Conservation (phyloP, 129 eudicot genomes). For the Arctium minus region DNA sequence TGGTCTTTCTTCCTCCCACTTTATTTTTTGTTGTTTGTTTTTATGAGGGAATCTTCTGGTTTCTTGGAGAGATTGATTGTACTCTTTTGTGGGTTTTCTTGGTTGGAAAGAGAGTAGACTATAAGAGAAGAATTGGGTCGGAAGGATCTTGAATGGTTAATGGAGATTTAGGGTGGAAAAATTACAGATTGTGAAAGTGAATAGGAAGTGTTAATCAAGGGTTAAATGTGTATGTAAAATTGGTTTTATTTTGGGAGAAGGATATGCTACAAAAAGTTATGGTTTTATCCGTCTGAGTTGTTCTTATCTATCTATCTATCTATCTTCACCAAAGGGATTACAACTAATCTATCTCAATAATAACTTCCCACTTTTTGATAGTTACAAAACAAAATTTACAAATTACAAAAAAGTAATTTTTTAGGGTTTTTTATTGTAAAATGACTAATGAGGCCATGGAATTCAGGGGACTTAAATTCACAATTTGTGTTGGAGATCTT, state of each 20-base stretch:
- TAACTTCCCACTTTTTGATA: not conserved
- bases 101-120: constrained; percentile 26
- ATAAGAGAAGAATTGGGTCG: constrained; percentile 29
- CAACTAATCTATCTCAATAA: not conserved
- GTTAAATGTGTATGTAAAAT: not conserved
- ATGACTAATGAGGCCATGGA: constrained; percentile 21
- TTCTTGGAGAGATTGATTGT: constrained; percentile 53
- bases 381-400: not conserved
- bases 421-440: not conserved
- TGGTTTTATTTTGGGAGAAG: not conserved
- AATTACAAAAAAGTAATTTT: not conserved
- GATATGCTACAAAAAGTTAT: not conserved
- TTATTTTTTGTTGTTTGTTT: constrained; percentile 5
- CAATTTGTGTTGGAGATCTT: constrained; percentile 20
- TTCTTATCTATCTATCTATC: not conserved
- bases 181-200: constrained; percentile 23
- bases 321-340: too few relatives aligned
- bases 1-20: not conserved
- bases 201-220: constrained; percentile 14
- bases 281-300: constrained; percentile 7
- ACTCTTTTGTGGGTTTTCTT: constrained; percentile 24
- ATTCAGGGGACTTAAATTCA: constrained; percentile 28
- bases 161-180: constrained; percentile 42
- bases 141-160: constrained; percentile 34
- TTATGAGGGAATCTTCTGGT: constrained; percentile 57